Percentiles rank a stretch among this genome's conserved stretches.
phyloP scores from a whole-genome alignment of 768 basidiomycete species.

The Chiua virens region DNA sequence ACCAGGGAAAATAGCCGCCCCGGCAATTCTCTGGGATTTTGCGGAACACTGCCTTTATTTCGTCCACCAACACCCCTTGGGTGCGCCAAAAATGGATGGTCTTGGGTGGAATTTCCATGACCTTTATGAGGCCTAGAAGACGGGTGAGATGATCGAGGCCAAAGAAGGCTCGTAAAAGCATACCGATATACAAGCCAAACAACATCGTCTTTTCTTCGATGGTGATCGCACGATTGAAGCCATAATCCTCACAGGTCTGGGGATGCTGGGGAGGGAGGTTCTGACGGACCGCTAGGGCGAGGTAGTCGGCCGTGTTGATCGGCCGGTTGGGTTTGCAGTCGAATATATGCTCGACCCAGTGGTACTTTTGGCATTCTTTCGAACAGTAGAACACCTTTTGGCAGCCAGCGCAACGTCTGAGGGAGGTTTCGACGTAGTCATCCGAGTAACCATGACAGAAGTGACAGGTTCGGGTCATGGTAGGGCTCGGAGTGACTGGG shows the following conservation, averaged over 20 bases:
- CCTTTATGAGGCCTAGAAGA: conserved; percentile 22
- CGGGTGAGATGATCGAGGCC: too few species aligned
- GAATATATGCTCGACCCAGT: too few species aligned
- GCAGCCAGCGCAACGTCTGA: too few species aligned
- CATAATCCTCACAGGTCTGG: conserved; percentile 37
- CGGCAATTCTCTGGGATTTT: conserved; percentile 20
- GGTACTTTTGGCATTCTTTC: background rate
- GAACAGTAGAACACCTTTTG: too few species aligned
- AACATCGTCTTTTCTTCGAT: conserved; percentile 1
- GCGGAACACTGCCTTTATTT: conserved; percentile 33
- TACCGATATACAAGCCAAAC: conserved; percentile 18
- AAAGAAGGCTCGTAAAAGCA: background rate
- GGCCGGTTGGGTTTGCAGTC: too few species aligned
- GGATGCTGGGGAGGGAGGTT: conserved; percentile 24
- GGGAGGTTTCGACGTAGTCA: too few species aligned
- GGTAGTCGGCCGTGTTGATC: conserved; percentile 12
- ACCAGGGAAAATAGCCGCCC: conserved; percentile 38
- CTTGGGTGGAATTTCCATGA: conserved; percentile 21
- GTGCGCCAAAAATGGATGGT: conserved; percentile 34
- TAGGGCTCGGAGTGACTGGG: too few species aligned
- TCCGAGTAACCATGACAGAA: too few species aligned
- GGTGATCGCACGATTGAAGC: conserved; percentile 29
- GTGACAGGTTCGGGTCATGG: too few species aligned
- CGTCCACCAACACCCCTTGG: conserved; percentile 32
- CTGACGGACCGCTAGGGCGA: conserved; percentile 25